Evolutionary conservation across 2,329 filamentous ascomycete species (phyloP).

Genomic region (Penicillium sp.): DNA sequence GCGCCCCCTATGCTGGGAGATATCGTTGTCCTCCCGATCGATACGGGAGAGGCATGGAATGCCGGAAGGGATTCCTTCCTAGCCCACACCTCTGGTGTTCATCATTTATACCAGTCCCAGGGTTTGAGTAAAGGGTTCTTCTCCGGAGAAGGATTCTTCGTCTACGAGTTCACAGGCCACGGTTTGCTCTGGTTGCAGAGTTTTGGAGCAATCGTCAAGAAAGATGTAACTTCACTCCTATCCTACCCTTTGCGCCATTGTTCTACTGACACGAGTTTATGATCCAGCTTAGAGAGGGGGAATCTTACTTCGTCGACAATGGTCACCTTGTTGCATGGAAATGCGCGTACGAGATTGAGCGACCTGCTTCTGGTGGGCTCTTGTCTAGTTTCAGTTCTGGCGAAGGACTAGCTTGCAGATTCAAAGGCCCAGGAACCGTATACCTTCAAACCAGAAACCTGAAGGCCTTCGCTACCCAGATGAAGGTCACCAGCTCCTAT

Average conservation of each 20-base stretch:
- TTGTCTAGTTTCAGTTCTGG: constrained; percentile 79
- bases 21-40: constrained; percentile 73
- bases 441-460: constrained; percentile 92
- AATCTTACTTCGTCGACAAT: constrained; percentile 90
- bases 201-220: constrained; percentile 91
- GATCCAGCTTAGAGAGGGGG: constrained; percentile 53
- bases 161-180: constrained; percentile 78
- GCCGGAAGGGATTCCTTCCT: constrained; percentile 86
- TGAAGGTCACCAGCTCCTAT: constrained; percentile 42
- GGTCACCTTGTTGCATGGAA: constrained; percentile 96
- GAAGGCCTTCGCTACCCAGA: constrained; percentile 56
- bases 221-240: constrained; percentile 61
- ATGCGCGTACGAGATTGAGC: constrained; percentile 87
- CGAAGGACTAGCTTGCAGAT: constrained; percentile 92
- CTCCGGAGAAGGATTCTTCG: constrained; percentile 85
- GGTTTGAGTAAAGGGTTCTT: constrained; percentile 88
- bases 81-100: constrained; percentile 80
- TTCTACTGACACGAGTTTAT: not conserved
- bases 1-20: constrained; percentile 80
- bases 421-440: constrained; percentile 82
- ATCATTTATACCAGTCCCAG: constrained; percentile 81
- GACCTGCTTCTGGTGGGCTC: constrained; percentile 84
- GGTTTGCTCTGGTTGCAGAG: constrained; percentile 88
- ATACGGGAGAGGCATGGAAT: constrained; percentile 67
- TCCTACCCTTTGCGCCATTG: no score